Base-by-base conservation (phyloP, 176 grass and related monocot species). In the Eleusine indica region DNA sequence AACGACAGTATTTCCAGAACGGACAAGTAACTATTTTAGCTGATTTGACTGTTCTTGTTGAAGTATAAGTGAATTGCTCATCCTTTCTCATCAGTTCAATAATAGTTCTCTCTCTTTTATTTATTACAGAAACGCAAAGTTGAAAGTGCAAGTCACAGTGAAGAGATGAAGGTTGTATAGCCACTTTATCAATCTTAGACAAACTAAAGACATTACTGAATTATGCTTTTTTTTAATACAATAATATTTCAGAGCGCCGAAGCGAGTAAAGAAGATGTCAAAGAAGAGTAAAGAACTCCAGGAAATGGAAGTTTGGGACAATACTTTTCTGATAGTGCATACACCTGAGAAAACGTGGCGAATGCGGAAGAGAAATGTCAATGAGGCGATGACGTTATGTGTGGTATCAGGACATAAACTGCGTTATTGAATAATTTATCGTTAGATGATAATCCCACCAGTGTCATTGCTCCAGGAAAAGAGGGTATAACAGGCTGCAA, bases 121-220 rank as follows among this genome's bases (percentile, higher is more conserved):
- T 17, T 75, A 0, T 40, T 22, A 5, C 74, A 76, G 53, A 76
- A 76, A 17, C 37, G 35, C 53, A 76, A 41, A 18, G 9, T 60
- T n/a, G 53, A 76, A 76, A 76, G 39, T 76, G 35, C 35, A 41
- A n/a, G 32, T 5, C 35, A 39, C 19, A 25, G 6, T 60, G 74
- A 76, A 76, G 74, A 58, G 40, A 11, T 9, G 3, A 76, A 76
- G 74, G 74, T 76, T 57, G 73, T 75, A 14, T 25, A 75, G 17
- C 21, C 13, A n/a, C 4, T 6, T 60, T 42, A 15, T 58, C 11
- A 19, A 22, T 14, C 30, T 41, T 58, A 41, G 1, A n/a, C 30
- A 60, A 22, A 60, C 35, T 38, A 17, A 76, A 21, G 1, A 10
- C 19, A 22, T 60, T 42, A 6, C 53, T 41, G 30, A 75, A 60